Evolutionary conservation across 306 rosid species (phyloP).

Genomic region (Quercus cerris): DNA sequence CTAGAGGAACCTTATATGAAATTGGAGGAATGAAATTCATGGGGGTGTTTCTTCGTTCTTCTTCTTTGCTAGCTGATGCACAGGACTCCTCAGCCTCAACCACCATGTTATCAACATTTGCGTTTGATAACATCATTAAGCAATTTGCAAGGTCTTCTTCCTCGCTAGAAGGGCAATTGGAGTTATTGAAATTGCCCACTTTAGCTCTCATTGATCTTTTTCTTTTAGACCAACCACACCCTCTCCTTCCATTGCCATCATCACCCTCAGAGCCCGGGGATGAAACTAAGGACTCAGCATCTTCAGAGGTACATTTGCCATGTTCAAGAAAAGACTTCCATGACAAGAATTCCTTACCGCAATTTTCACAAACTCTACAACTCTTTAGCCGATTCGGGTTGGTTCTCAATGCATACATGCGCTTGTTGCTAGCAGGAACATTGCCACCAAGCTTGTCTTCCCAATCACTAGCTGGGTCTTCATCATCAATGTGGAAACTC

Average conservation of each 20-base stretch:
- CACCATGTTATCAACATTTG: conserved; percentile 47
- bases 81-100: conserved; percentile 75
- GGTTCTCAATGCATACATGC: conserved; percentile 80
- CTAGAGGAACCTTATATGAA: conserved; percentile 31
- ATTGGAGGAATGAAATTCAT: conserved; percentile 46
- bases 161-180: conserved; percentile 65
- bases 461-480: conserved; percentile 71
- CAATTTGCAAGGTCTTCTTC: conserved; percentile 94
- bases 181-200: conserved; percentile 50
- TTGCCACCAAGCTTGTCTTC: conserved; percentile 50
- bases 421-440: conserved; percentile 52
- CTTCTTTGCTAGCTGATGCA: conserved; percentile 79
- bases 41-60: conserved; percentile 47
- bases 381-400: conserved; percentile 82
- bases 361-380: conserved; percentile 72
- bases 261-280: conserved; percentile 56
- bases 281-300: conserved; percentile 50
- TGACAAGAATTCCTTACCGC: conserved; percentile 77
- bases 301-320: conserved; percentile 71
- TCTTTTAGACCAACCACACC: conserved; percentile 67
- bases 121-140: conserved; percentile 85
- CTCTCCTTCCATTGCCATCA: conserved; percentile 21
- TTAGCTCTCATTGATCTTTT: conserved; percentile 69
- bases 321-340: conserved; percentile 93
- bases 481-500: conserved; percentile 49